phyloP scores from a whole-genome alignment of 1,284 basidiomycete genomes.

The Pseudozyma thailandica region DNA sequence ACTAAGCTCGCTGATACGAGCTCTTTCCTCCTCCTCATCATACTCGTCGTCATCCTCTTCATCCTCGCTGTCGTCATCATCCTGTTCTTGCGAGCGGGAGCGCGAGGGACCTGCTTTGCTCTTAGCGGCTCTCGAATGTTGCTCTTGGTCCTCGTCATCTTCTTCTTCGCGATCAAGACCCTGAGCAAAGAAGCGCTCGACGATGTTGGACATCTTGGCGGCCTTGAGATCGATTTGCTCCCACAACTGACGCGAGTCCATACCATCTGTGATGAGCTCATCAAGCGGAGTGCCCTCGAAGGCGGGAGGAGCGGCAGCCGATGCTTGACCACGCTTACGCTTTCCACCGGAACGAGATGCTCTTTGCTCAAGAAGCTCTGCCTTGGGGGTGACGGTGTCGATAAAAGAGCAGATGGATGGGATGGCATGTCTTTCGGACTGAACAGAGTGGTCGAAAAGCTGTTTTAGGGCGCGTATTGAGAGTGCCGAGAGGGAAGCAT shows the following conservation, averaged over 20 bases:
- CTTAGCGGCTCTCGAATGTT: conserved; percentile 16
- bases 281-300: conserved; percentile 80
- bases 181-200: conserved; percentile 66
- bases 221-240: conserved; percentile 71
- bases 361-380: conserved; percentile 61
- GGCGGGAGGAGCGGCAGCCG: conserved; percentile 60
- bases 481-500: conserved; percentile 25
- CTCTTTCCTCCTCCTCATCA: conserved; percentile 34
- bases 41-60: conserved; percentile 34
- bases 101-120: conserved; percentile 19
- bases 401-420: conserved; percentile 78
- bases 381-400: conserved; percentile 72
- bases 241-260: conserved; percentile 91
- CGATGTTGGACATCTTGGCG: conserved; percentile 43
- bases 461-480: conserved; percentile 37
- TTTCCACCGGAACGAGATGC: conserved; percentile 41
- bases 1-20: conserved; percentile 43
- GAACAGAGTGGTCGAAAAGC: conserved; percentile 61
- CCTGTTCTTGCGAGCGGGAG: conserved; percentile 5
- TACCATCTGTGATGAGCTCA: conserved; percentile 81
- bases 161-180: conserved; percentile 38
- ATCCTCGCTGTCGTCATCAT: conserved; percentile 3
- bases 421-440: conserved; percentile 75
- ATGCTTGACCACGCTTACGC: conserved; percentile 48
- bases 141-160: conserved; percentile 61